These are phyloP conservation scores for Lunularia cruciata DNA, from an alignment of 225 moss, liverwort and hornwort species.

Conservation along the genomic window DNA sequence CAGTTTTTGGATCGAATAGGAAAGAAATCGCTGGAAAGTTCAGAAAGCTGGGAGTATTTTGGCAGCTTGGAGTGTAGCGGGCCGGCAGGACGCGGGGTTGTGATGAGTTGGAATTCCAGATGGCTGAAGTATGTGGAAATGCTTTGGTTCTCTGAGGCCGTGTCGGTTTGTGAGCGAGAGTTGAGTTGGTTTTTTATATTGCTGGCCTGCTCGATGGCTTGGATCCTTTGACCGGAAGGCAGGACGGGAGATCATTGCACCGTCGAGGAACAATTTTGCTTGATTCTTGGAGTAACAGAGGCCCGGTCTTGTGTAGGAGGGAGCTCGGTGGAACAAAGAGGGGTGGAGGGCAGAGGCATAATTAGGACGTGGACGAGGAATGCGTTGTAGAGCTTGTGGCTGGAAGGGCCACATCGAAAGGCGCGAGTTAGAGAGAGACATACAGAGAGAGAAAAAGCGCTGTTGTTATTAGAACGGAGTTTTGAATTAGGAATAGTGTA, in stretches of 20 bases:
- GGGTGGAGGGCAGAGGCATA: background rate
- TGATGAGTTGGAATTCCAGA: constrained; percentile 21
- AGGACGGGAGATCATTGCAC: background rate
- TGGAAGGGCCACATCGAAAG: constrained; percentile 13
- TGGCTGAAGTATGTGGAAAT: background rate
- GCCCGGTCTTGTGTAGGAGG: background rate
- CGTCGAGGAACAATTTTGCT: background rate
- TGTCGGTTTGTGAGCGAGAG: background rate
- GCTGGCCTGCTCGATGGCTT: background rate
- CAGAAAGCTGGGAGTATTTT: background rate
- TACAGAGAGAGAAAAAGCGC: too few relatives aligned
- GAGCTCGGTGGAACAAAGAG: background rate
- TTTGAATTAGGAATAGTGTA: constrained; percentile 13
- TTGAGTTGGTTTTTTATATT: background rate
- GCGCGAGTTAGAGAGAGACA: constrained; percentile 5
- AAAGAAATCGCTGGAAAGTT: background rate
- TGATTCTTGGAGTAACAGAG: constrained; percentile 12
- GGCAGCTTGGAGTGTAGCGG: background rate
- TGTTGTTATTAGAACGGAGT: background rate
- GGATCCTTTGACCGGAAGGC: background rate
- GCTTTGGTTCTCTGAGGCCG: background rate
- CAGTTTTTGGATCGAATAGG: too few relatives aligned
- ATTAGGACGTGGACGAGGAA: background rate
- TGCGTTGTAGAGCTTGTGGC: background rate
- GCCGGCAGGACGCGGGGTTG: background rate